phyloP scores from a whole-genome alignment of 2,329 filamentous ascomycete genomes.

The Ceratocystiopsis minuta region DNA sequence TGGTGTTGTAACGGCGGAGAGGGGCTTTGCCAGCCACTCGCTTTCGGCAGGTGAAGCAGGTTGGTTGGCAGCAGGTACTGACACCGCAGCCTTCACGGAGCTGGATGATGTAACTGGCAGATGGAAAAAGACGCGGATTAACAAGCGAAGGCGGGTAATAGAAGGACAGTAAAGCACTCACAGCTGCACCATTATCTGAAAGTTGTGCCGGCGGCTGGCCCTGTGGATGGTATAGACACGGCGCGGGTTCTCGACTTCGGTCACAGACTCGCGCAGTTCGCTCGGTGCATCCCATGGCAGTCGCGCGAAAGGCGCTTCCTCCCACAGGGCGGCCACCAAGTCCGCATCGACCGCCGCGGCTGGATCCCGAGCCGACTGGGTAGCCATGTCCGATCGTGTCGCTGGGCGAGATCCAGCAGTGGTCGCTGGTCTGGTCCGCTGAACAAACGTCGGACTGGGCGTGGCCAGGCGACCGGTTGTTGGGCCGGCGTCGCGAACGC shows the following conservation, averaged over 20 bases:
- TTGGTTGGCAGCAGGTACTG: conserved; percentile 50
- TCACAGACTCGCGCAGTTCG: conserved; percentile 35
- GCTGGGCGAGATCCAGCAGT: too few relatives aligned
- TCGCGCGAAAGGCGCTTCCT: conserved; percentile 38
- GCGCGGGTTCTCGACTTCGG: conserved; percentile 42
- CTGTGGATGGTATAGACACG: conserved; percentile 42
- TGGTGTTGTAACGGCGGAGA: conserved; percentile 59
- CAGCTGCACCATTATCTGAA: conserved; percentile 51
- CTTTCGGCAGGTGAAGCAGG: conserved; percentile 64
- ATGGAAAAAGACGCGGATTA: too few relatives aligned
- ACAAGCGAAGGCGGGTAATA: background rate
- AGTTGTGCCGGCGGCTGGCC: conserved; percentile 41
- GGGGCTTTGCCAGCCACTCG: conserved; percentile 48
- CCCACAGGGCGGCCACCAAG: conserved; percentile 40
- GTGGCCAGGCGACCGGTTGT: too few relatives aligned
- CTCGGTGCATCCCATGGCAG: conserved; percentile 42
- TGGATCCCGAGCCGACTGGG: conserved; percentile 19
- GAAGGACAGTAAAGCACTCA: conserved; percentile 19
- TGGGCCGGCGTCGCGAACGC: too few relatives aligned
- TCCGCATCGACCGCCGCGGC: conserved; percentile 20
- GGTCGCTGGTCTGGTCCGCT: background rate
- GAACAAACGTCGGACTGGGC: background rate
- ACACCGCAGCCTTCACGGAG: conserved; percentile 65
- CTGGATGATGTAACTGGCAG: conserved; percentile 58
- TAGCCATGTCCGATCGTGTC: conserved; percentile 24